Percentiles rank a stretch among this genome's conserved stretches.
These are phyloP conservation scores for Lathyrus sativus DNA, from an alignment of 306 rosid species.

Conservation along the genomic window DNA sequence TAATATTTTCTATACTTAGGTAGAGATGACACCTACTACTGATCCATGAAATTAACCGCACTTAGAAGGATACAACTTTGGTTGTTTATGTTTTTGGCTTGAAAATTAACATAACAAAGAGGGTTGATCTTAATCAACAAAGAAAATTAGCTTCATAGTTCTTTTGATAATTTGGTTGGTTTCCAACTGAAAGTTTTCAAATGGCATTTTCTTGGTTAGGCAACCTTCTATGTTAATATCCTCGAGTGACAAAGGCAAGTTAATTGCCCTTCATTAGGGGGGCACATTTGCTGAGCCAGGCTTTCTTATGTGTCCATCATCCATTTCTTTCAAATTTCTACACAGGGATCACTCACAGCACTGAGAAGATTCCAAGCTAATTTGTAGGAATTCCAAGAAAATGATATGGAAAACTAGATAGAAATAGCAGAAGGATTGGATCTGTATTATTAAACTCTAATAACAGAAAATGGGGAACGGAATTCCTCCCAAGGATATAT, in stretches of 20 bases:
- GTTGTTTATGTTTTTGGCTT: slow-evolving; percentile 22
- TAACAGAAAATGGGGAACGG: background rate
- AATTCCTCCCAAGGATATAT: background rate
- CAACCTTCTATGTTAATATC: background rate
- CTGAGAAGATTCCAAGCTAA: slow-evolving; percentile 22
- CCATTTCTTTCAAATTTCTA: slow-evolving; percentile 6
- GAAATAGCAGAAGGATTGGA: background rate
- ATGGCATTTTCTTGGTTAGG: slow-evolving; percentile 2
- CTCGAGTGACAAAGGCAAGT: slow-evolving; percentile 16
- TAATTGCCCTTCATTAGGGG: background rate
- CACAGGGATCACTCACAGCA: background rate
- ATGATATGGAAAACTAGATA: slow-evolving; percentile 3
- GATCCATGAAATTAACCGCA: slow-evolving; percentile 12
- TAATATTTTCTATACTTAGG: background rate
- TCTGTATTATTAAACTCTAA: slow-evolving; percentile 1
- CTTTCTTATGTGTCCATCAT: slow-evolving; percentile 29
- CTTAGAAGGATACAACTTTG: slow-evolving; percentile 1
- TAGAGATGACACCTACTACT: slow-evolving; percentile 1
- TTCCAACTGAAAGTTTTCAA: background rate
- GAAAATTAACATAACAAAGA: slow-evolving; percentile 9
- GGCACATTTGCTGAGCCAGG: slow-evolving; percentile 22
- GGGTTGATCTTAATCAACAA: slow-evolving; percentile 10
- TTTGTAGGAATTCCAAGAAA: background rate
- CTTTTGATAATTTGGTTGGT: slow-evolving; percentile 21
- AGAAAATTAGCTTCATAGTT: slow-evolving; percentile 18